A percentile compares a stretch with the other conserved stretches of the same genome.
phyloP scores from a whole-genome alignment of 2,329 filamentous ascomycete species.

The Corniculantispora saksenae region DNA sequence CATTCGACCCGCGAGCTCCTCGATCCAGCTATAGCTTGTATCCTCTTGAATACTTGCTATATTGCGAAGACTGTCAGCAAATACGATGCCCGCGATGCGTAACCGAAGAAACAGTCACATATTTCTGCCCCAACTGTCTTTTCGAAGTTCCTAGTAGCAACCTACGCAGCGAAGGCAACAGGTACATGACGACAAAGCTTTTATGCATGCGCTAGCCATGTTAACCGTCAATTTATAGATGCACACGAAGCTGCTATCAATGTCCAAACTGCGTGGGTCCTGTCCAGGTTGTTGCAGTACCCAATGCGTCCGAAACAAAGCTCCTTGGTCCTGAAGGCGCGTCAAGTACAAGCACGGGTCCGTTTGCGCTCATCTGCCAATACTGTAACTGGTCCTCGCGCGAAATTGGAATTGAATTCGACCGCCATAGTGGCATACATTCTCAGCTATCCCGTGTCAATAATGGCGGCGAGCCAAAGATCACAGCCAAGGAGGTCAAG shows the following conservation, averaged over 20 bases:
- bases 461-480: constrained; percentile 56
- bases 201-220: not conserved
- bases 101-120: constrained; percentile 89
- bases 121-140: constrained; percentile 91
- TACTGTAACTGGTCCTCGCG: constrained; percentile 93
- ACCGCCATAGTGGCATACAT: constrained; percentile 83
- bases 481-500: constrained; percentile 53
- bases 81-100: constrained; percentile 93
- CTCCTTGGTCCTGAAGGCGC: constrained; percentile 45
- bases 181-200: constrained; percentile 54
- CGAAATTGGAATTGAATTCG: constrained; percentile 88
- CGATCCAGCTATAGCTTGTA: constrained; percentile 91
- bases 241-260: constrained; percentile 92
- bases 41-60: constrained; percentile 88
- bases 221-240: constrained; percentile 55
- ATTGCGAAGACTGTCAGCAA: constrained; percentile 96
- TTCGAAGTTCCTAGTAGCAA: constrained; percentile 95
- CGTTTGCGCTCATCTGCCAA: constrained; percentile 80
- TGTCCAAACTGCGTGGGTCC: constrained; percentile 87
- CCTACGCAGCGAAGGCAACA: constrained; percentile 88
- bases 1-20: constrained; percentile 82
- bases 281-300: constrained; percentile 71
- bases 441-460: constrained; percentile 74
- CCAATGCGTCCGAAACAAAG: constrained; percentile 51
- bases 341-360: constrained; percentile 40